Conservation (phyloP, 805 yeast genomes). For the Hanseniaspora vineae region DNA sequence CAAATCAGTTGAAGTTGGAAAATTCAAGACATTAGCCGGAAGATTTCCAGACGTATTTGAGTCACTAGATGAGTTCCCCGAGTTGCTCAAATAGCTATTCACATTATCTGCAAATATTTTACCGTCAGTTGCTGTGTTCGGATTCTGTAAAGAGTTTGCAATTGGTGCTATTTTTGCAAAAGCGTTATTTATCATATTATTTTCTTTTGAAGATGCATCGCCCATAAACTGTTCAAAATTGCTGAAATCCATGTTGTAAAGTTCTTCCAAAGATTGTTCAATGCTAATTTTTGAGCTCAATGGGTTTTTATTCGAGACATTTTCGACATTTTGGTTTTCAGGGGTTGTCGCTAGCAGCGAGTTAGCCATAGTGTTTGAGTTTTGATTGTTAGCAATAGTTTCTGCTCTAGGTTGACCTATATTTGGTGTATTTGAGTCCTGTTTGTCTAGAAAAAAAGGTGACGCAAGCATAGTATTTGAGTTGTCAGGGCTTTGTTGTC, state of each 20-base stretch:
- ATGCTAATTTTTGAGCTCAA: background rate
- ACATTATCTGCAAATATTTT: background rate
- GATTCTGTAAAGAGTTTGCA: background rate
- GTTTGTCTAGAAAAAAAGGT: too few species aligned
- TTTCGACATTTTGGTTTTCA: background rate
- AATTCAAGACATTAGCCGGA: background rate
- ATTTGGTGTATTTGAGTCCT: too few species aligned
- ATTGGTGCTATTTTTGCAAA: background rate
- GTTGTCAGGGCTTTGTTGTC: too few species aligned
- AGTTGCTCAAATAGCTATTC: background rate
- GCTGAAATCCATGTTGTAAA: background rate
- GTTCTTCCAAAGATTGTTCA: background rate
- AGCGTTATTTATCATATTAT: background rate
- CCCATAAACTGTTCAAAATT: background rate
- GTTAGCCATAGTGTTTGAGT: too few species aligned
- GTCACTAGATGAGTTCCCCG: background rate
- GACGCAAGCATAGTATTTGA: too few species aligned
- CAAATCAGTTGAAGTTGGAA: background rate
- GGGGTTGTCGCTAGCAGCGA: too few species aligned
- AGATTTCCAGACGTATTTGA: background rate
- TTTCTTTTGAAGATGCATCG: background rate
- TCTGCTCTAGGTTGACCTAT: too few species aligned
- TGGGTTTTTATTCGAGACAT: constrained; percentile 5
- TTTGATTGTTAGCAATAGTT: too few species aligned
- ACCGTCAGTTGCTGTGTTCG: background rate